Conservation (phyloP, 2,329 filamentous ascomycete species). For the Amesomyces nigricolor region DNA sequence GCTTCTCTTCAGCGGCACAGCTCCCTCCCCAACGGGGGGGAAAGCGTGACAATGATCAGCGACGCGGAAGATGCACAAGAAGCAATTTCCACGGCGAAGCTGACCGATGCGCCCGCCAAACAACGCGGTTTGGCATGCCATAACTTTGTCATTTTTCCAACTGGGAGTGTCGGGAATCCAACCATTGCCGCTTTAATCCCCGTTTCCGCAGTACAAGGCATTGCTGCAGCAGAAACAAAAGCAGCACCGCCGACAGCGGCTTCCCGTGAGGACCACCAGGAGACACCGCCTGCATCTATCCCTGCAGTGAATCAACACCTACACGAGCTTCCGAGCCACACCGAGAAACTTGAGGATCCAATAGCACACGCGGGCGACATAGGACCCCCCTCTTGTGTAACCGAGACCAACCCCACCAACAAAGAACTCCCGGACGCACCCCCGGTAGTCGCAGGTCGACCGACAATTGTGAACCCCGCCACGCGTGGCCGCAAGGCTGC, state of each 20-base stretch:
- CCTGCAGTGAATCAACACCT: not conserved
- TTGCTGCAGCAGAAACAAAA: conserved; percentile 1
- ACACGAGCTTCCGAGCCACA: conserved; percentile 2
- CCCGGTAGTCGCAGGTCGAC: conserved; percentile 2
- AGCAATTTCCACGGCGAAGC: not conserved
- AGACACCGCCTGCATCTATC: not conserved
- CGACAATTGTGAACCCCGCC: conserved; percentile 41
- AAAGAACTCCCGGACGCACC: not conserved
- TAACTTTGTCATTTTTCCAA: not conserved
- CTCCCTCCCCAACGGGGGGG: not conserved
- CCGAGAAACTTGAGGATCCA: conserved; percentile 1
- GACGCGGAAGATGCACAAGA: not conserved
- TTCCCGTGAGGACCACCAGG: not conserved
- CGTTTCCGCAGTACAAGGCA: not conserved
- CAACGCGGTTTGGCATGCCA: not conserved
- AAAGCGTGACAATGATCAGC: not conserved
- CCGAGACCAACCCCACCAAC: not conserved
- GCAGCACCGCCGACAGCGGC: not conserved
- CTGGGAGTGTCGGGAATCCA: not conserved
- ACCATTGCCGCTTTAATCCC: not conserved
- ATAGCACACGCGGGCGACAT: not conserved
- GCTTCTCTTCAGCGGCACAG: conserved; percentile 1
- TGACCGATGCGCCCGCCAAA: not conserved
- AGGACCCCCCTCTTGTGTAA: not conserved
- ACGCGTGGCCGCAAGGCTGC: conserved; percentile 50